Base-by-base conservation (phyloP, 164 flowering plant genomes). In the Kingdonia uniflora region DNA sequence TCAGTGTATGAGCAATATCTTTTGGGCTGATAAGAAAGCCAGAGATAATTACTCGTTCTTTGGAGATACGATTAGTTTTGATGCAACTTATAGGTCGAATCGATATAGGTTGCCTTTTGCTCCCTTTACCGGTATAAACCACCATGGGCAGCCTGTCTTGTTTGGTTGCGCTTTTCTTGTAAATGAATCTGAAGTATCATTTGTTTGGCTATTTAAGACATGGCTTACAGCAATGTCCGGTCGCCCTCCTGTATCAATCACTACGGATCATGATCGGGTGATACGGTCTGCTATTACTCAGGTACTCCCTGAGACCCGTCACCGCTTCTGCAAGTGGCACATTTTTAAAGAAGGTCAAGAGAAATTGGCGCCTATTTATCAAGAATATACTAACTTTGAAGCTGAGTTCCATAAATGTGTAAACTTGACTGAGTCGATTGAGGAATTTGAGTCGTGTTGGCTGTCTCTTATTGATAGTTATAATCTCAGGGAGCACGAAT, bases 31-130 rank as follows among this genome's bases (percentile, higher is more conserved):
- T 62, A 68, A 73, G 5, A 79, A 72, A 67, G 74, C 90, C 4
- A 75, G 81, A 65, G 48, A 26, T 38, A 78, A 85, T 50, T 90
- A 82, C 54, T 58, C 67, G 52, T 74, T 74, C 58, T 90, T 90
- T 66, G 88, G 95, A 25, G 97, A 90, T 59, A 85, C 92, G 25
- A 81, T 90, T 40, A 78, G 81, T 14, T 82, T 90, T 58, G 95
- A 90, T 62, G 82, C 90, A 0, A 78, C 91, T 25, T 86, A 79
- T 68, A 65, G 87, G 68, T 76, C 87, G 13, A 84, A 90, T 59
- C 71, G 83, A 59, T 86, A 79, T 26, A 73, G 81, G 20, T 58
- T 86, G 66, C 94, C 95, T n/a, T 86, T 84, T 73, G 95, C 80
- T 46, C 86, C 90, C 11, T 86, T 89, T 65, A 82, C 80, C 14